Evolutionary conservation across 1,284 basidiomycete species (phyloP).

Genomic region (Schizophyllum amplum): DNA sequence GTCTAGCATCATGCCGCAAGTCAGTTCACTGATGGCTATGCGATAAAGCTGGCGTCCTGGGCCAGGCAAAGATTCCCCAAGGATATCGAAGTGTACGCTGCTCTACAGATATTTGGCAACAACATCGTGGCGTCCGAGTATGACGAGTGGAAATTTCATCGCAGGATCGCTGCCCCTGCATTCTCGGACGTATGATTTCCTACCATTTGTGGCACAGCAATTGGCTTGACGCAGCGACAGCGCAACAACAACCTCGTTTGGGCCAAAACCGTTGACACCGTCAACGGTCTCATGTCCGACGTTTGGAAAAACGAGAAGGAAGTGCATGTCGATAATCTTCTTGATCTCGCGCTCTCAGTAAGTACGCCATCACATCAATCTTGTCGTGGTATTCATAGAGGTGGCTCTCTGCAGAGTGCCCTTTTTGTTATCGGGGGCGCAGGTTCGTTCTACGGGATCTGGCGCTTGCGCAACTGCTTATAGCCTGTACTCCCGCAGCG

Average conservation of each 20-base stretch:
- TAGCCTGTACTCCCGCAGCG: constrained; percentile 19
- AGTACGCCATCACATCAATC: constrained; percentile 13
- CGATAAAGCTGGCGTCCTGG: not conserved
- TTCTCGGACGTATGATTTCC: constrained; percentile 26
- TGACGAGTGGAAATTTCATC: constrained; percentile 53
- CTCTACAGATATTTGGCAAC: constrained; percentile 25
- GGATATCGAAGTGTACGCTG: not conserved
- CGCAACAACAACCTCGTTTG: not conserved
- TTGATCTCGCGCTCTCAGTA: constrained; percentile 41
- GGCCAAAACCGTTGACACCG: constrained; percentile 21
- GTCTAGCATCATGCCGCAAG: too few species aligned
- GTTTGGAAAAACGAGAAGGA: constrained; percentile 25
- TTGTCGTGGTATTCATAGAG: not conserved
- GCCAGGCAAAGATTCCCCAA: not conserved
- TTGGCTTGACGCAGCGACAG: not conserved
- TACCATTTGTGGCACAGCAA: constrained; percentile 12
- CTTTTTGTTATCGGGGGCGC: constrained; percentile 49
- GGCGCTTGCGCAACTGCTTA: not conserved
- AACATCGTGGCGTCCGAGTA: constrained; percentile 55
- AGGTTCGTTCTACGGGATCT: constrained; percentile 21
- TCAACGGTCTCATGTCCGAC: constrained; percentile 32
- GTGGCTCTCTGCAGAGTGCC: constrained; percentile 33
- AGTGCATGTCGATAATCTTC: constrained; percentile 26
- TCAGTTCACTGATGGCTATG: too few species aligned
- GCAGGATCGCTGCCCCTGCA: constrained; percentile 37